Conservation (phyloP, 2,329 filamentous ascomycete species). For the Calonectria hawksworthii region DNA sequence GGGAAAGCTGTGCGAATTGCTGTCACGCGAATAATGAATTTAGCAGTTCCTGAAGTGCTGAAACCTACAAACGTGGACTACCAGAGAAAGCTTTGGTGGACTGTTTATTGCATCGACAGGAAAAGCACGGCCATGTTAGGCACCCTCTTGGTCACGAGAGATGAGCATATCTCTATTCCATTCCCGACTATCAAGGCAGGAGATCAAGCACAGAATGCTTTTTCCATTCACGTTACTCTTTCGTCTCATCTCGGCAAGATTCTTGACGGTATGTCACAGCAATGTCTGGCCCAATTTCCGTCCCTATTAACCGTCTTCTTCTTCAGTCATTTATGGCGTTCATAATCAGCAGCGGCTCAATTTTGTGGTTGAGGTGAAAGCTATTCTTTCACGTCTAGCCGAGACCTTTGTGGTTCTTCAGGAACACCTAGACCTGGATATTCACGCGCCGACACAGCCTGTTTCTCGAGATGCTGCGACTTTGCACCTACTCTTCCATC, state of each 20-base stretch:
- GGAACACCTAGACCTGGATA: conserved; percentile 28
- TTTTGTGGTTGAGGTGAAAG: conserved; percentile 36
- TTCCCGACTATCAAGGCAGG: conserved; percentile 24
- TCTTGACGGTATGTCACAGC: conserved; percentile 30
- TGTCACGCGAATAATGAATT: conserved; percentile 34
- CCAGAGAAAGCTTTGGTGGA: conserved; percentile 38
- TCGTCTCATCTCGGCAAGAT: conserved; percentile 39
- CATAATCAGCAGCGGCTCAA: conserved; percentile 24
- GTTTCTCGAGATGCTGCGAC: conserved; percentile 38
- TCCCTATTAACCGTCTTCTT: neutral
- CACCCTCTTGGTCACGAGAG: conserved; percentile 34
- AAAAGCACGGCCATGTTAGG: conserved; percentile 38
- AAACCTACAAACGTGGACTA: conserved; percentile 33
- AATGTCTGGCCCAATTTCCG: fast-evolving
- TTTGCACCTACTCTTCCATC: conserved; percentile 33
- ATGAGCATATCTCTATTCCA: conserved; percentile 37
- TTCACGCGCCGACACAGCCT: conserved; percentile 25
- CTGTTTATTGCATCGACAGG: conserved; percentile 39
- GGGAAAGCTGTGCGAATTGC: conserved; percentile 36
- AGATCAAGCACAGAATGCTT: conserved; percentile 32
- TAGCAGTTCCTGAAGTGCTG: conserved; percentile 33
- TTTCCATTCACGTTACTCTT: conserved; percentile 33
- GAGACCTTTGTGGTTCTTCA: conserved; percentile 30
- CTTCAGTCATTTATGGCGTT: conserved; percentile 34
- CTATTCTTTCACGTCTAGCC: conserved; percentile 34